Conservation (phyloP, 2,329 filamentous ascomycete species). For the Talaromyces albobiverticillius region DNA sequence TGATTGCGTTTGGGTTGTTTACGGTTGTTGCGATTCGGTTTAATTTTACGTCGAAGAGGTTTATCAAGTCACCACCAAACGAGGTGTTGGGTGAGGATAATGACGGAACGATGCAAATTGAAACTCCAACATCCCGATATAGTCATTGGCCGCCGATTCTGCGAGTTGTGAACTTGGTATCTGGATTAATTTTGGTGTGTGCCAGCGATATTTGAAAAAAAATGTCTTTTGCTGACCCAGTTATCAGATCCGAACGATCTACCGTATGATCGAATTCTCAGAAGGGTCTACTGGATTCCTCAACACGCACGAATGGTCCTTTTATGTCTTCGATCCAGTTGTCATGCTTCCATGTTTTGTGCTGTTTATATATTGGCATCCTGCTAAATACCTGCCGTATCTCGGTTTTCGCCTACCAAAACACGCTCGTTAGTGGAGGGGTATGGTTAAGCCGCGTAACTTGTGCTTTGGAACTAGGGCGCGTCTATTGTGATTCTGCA, state of each 20-base stretch:
- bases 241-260: constrained; percentile 41
- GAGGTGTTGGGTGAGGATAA: no score
- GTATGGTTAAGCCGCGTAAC: no score
- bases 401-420: constrained; percentile 32
- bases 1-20: constrained; percentile 48
- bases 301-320: constrained; percentile 40
- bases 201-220: constrained; percentile 11
- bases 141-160: constrained; percentile 32
- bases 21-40: constrained; percentile 46
- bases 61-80: constrained; percentile 29
- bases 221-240: background rate
- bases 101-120: constrained; percentile 17
- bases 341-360: constrained; percentile 34
- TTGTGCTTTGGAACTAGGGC: no score
- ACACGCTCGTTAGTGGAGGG: no score
- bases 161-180: constrained; percentile 29
- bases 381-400: constrained; percentile 31
- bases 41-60: constrained; percentile 44
- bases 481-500: no score
- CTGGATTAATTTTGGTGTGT: constrained; percentile 29
- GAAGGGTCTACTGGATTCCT: constrained; percentile 42
- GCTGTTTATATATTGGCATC: constrained; percentile 33
- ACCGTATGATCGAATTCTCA: constrained; percentile 49
- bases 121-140: constrained; percentile 19
- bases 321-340: constrained; percentile 46